Percentiles rank a stretch among this genome's conserved stretches.
These are phyloP conservation scores for Tolypocladium paradoxum DNA, from an alignment of 2,329 filamentous ascomycete genomes.

Conservation along the genomic window DNA sequence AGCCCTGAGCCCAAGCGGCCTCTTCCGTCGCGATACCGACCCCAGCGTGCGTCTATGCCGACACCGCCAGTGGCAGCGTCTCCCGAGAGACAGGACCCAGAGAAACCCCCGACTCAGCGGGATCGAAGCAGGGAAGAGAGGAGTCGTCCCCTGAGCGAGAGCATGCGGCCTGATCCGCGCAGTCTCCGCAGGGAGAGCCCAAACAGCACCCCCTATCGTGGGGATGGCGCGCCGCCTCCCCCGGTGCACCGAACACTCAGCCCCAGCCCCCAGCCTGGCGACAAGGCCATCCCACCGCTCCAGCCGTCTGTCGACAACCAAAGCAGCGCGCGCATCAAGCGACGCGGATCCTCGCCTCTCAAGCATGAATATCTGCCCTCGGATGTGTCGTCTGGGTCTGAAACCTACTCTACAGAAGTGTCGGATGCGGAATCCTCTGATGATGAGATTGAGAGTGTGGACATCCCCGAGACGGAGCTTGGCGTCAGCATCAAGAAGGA, in stretches of 20 bases:
- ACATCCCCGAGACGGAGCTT: conserved; percentile 47
- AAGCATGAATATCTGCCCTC: conserved; percentile 97
- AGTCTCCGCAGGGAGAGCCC: conserved; percentile 20
- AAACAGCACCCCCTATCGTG: conserved; percentile 27
- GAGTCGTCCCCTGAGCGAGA: conserved; percentile 23
- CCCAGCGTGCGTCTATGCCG: conserved; percentile 6
- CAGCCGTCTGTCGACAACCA: conserved; percentile 27
- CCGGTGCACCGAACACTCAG: conserved; percentile 39
- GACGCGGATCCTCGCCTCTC: conserved; percentile 79
- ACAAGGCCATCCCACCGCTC: conserved; percentile 10
- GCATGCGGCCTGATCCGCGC: conserved; percentile 25
- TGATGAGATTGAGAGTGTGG: conserved; percentile 49
- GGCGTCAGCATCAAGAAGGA: conserved; percentile 42
- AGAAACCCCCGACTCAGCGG: conserved; percentile 12
- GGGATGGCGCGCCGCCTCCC: conserved; percentile 45
- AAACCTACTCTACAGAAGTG: conserved; percentile 36
- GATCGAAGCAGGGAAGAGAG: conserved; percentile 15
- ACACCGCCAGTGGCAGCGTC: not conserved
- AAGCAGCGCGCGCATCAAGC: conserved; percentile 37
- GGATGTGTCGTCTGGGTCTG: conserved; percentile 49
- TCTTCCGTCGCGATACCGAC: conserved; percentile 14
- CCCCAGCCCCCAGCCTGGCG: conserved; percentile 23
- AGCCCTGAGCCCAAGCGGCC: conserved; percentile 13
- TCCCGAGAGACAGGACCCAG: not conserved
- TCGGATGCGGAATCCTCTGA: conserved; percentile 37